Evolutionary conservation across 176 grass and related monocot genomes (phyloP), one percentile per base, ranked within the genome.

Genomic region (Bromus sterilis): DNA sequence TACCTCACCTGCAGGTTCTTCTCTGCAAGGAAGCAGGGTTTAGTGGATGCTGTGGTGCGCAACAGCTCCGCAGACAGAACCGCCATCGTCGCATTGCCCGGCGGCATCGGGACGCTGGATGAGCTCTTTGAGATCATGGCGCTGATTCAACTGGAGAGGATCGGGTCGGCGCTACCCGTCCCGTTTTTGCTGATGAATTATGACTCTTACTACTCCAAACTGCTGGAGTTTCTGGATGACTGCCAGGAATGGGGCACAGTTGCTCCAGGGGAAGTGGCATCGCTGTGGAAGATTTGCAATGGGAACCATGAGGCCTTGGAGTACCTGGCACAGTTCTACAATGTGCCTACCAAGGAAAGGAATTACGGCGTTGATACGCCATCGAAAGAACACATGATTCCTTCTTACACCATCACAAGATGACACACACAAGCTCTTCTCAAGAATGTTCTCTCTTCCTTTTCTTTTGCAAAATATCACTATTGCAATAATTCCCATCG

Each of bases 1-100:
- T 95, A 98, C 84, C 62, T 91, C 71, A 98, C 96, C 34, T 98
- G 92, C 90, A 93, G 96, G 84, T 98, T 98, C 67, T 95, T 98
- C 86, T 98, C 90, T 0, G 92, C 92, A 36, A 84, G 95, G 73
- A 98, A 98, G 72, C 95, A 98, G 36, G 95, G 92, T 1, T 79
- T 98, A 10, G 92, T 98, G 25, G 92, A 98, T 77, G 95, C 92
- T 55, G 86, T 46, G 1, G 88, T 98, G 15, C 70, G 92, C 61
- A 95, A 91, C 73, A 85, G 63, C 37, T 62, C 37, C 16, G 62
- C 71, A 0, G 88, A 95, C 53, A 80, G 20, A 82, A 98, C 96
- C 11, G 91, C 77, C 3, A 64, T 91, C 5, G 14, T 98, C 29
- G 91, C 77, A 0, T 83, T 98, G 4, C 93, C 96, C 0, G 93